phyloP scores from a whole-genome alignment of 306 rosid genomes.

The Benincasa hispida region DNA sequence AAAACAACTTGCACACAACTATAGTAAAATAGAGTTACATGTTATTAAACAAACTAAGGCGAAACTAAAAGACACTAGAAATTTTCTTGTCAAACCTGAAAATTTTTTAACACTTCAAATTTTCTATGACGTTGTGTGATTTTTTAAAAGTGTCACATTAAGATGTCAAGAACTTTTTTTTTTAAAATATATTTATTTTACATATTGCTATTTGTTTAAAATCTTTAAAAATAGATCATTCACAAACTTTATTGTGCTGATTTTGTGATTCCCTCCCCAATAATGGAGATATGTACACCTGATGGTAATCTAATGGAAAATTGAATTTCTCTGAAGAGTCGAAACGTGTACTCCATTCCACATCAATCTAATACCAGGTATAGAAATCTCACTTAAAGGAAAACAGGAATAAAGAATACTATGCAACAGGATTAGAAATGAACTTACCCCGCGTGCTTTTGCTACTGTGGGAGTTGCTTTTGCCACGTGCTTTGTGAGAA shows the following conservation, averaged over 20 bases:
- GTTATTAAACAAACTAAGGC: not conserved
- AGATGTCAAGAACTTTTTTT: not conserved
- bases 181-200: too few relatives aligned
- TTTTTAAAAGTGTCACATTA: not conserved
- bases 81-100: not conserved
- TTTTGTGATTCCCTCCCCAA: not conserved
- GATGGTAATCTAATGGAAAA: not conserved
- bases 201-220: not conserved
- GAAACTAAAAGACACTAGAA: not conserved
- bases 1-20: not conserved
- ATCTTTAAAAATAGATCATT: not conserved
- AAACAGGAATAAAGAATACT: not conserved
- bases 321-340: not conserved
- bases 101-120: not conserved
- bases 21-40: not conserved
- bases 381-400: not conserved
- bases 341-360: not conserved
- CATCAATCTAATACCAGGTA: not conserved
- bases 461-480: conserved; percentile 18
- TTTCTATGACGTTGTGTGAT: not conserved
- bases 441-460: conserved; percentile 37
- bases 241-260: not conserved
- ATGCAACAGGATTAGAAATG: conserved; percentile 1
- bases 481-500: conserved; percentile 30
- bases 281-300: not conserved